phyloP scores from a whole-genome alignment of 2,329 filamentous ascomycete species.

The Moelleriella libera region DNA sequence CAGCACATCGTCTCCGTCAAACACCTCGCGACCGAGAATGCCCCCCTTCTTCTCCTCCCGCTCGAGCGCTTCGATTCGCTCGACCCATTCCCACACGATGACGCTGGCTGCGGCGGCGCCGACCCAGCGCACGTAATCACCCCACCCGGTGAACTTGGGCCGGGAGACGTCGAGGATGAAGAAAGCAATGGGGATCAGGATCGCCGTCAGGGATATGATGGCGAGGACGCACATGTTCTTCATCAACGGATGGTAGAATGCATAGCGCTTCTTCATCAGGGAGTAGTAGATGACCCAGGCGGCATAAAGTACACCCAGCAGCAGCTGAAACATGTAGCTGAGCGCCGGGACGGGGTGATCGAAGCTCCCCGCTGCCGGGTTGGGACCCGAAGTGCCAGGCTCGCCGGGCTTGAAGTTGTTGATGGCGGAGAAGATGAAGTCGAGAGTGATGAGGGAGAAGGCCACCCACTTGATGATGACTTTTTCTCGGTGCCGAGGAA shows the following conservation, averaged over 20 bases:
- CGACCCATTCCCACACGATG: conserved; percentile 98
- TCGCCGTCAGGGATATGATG: conserved; percentile 61
- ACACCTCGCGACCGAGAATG: conserved; percentile 78
- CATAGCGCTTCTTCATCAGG: conserved; percentile 80
- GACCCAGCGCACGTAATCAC: conserved; percentile 94
- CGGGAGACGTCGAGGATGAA: conserved; percentile 85
- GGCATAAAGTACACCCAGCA: conserved; percentile 75
- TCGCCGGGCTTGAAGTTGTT: conserved; percentile 61
- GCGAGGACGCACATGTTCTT: conserved; percentile 77
- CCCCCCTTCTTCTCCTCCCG: conserved; percentile 89
- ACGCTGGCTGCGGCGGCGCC: conserved; percentile 86
- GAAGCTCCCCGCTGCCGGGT: conserved; percentile 57
- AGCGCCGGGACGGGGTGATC: conserved; percentile 82
- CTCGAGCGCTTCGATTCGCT: conserved; percentile 83
- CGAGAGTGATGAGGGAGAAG: conserved; percentile 81
- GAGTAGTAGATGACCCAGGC: conserved; percentile 92
- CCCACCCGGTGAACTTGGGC: conserved; percentile 78
- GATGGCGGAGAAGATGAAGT: conserved; percentile 79
- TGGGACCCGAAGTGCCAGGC: conserved; percentile 27
- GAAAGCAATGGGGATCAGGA: conserved; percentile 81
- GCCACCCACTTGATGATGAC: conserved; percentile 98
- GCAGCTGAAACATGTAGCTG: conserved; percentile 80
- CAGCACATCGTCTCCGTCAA: conserved; percentile 88
- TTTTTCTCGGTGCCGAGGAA: conserved; percentile 93
- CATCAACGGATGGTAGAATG: conserved; percentile 84